phyloP scores from a whole-genome alignment of 352 stramenopile genomes.

The Phytophthora melonis region DNA sequence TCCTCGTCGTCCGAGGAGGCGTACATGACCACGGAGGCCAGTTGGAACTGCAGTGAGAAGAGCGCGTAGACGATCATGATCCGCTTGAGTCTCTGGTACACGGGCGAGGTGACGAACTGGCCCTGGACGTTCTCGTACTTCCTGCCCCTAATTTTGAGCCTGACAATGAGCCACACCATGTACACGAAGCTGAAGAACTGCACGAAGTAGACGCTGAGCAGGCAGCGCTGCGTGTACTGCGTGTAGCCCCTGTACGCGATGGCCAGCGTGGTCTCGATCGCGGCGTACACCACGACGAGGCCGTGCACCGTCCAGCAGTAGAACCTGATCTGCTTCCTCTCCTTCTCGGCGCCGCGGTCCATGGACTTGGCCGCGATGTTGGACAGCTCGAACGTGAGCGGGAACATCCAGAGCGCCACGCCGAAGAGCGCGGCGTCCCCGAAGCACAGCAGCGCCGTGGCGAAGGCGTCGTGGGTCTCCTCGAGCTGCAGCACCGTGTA shows the following conservation, averaged over 20 bases:
- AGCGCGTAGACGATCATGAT: constrained; percentile 77
- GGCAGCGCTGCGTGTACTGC: constrained; percentile 51
- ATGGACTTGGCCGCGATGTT: constrained; percentile 61
- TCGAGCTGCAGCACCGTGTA: constrained; percentile 52
- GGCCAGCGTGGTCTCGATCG: constrained; percentile 42
- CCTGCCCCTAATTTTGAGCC: constrained; percentile 58
- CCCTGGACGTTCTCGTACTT: constrained; percentile 76
- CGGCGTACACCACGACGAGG: constrained; percentile 39
- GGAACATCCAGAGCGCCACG: constrained; percentile 61
- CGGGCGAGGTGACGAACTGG: constrained; percentile 66
- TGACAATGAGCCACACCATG: constrained; percentile 55
- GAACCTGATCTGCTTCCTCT: constrained; percentile 46
- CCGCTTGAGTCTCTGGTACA: constrained; percentile 75
- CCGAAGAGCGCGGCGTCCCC: constrained; percentile 53
- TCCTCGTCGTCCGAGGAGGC: constrained; percentile 37
- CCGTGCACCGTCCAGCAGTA: constrained; percentile 44
- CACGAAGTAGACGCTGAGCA: constrained; percentile 55
- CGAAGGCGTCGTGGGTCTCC: constrained; percentile 40
- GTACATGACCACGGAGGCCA: constrained; percentile 61
- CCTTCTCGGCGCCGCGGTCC: constrained; percentile 56
- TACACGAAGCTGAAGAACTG: constrained; percentile 62
- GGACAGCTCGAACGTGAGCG: constrained; percentile 55
- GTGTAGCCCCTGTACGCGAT: constrained; percentile 55
- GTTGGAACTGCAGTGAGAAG: constrained; percentile 72
- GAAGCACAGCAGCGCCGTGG: constrained; percentile 43